A percentile compares a stretch with the other conserved stretches of the same genome.
Evolutionary conservation across 768 basidiomycete genomes (phyloP).

Genomic region (Holtermannia corniformis): DNA sequence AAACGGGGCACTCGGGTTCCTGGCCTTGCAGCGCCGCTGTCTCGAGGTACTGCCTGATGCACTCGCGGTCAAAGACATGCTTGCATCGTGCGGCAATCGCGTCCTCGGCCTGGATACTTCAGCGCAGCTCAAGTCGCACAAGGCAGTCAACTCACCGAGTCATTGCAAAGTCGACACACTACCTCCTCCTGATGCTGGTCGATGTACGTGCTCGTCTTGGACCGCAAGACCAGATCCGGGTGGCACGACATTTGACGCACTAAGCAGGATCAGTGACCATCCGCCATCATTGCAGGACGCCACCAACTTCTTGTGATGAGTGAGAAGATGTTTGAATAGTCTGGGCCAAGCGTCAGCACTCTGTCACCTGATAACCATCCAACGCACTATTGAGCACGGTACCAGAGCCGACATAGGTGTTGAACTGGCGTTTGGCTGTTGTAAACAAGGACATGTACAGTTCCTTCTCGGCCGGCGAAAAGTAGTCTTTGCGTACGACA

Average conservation of each 20-base stretch:
- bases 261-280: slow-evolving; percentile 7
- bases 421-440: slow-evolving; percentile 83
- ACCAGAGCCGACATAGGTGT: slow-evolving; percentile 78
- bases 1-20: slow-evolving; percentile 88
- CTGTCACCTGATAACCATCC: neutral
- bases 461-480: slow-evolving; percentile 95
- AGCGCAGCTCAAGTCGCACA: neutral
- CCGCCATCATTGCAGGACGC: neutral
- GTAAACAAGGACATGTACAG: slow-evolving; percentile 83
- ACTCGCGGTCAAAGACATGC: slow-evolving; percentile 93
- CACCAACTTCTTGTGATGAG: slow-evolving; percentile 79
- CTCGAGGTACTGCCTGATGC: slow-evolving; percentile 85
- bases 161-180: slow-evolving; percentile 90
- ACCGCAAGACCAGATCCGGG: slow-evolving; percentile 83
- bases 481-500: slow-evolving; percentile 76
- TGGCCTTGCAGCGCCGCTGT: neutral
- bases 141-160: slow-evolving; percentile 50
- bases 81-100: slow-evolving; percentile 87
- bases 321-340: slow-evolving; percentile 42
- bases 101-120: slow-evolving; percentile 57
- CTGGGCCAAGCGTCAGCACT: slow-evolving; percentile 10
- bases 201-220: slow-evolving; percentile 55
- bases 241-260: slow-evolving; percentile 45
- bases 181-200: slow-evolving; percentile 62
- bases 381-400: slow-evolving; percentile 82